Conservation (phyloP, 2,329 filamentous ascomycete species). For the Verticillium longisporum region DNA sequence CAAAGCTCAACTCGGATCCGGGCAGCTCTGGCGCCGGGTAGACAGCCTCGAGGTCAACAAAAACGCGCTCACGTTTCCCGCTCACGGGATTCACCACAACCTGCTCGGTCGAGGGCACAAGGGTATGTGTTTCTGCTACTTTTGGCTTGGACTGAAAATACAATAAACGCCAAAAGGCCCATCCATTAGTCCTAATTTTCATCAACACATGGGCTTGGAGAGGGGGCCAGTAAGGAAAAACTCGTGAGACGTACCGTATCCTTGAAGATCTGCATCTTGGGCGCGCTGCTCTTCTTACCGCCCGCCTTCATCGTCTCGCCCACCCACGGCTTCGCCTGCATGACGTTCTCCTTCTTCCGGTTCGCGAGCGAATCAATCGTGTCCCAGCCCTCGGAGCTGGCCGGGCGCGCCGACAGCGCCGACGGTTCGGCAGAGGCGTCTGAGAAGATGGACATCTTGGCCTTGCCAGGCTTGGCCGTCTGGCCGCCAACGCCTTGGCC, state of each 20-base stretch:
- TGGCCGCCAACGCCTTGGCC: conserved; percentile 38
- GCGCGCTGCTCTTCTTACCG: conserved; percentile 67
- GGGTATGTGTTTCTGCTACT: conserved; percentile 57
- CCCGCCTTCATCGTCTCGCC: conserved; percentile 86
- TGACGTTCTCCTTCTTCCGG: conserved; percentile 86
- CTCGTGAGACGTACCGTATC: conserved; percentile 70
- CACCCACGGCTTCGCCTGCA: conserved; percentile 83
- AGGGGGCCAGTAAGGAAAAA: conserved; percentile 14
- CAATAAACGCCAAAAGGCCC: conserved; percentile 36
- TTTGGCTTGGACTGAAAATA: conserved; percentile 40
- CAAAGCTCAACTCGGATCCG: conserved; percentile 77
- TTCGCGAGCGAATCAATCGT: conserved; percentile 81
- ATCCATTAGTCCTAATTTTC: conserved; percentile 86
- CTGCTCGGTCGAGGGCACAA: conserved; percentile 68
- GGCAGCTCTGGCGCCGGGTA: conserved; percentile 72
- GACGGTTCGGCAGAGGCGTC: conserved; percentile 61
- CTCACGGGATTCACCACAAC: conserved; percentile 76
- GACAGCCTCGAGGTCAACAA: conserved; percentile 76
- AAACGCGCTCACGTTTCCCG: conserved; percentile 78
- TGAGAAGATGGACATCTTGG: conserved; percentile 88
- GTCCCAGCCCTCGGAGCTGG: conserved; percentile 73
- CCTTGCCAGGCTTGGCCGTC: conserved; percentile 59
- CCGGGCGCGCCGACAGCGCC: conserved; percentile 43
- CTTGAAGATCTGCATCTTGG: conserved; percentile 90
- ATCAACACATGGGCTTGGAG: conserved; percentile 72